Evolutionary conservation across 768 basidiomycete genomes (phyloP).

Genomic region (Sporobolomyces pararoseus): DNA sequence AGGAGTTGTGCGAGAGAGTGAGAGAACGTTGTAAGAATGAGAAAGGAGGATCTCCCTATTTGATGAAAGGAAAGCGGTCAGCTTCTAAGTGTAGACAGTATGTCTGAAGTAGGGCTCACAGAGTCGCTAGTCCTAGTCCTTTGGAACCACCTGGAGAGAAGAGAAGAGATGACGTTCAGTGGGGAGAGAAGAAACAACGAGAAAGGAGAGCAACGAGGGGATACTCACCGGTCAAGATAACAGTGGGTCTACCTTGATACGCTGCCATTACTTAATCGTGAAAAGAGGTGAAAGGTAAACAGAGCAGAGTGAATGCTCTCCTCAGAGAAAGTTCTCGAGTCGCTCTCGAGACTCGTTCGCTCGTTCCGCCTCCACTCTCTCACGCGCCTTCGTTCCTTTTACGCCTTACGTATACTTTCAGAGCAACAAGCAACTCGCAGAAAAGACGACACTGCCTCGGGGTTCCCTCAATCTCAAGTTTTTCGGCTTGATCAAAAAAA

Average conservation of each 20-base stretch:
- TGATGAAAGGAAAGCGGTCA: not conserved
- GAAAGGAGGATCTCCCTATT: constrained; percentile 34
- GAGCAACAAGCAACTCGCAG: no score
- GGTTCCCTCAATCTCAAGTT: no score
- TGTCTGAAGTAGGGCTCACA: constrained; percentile 48
- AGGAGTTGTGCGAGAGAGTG: constrained; percentile 67
- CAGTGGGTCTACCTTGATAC: constrained; percentile 2
- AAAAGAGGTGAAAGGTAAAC: not conserved
- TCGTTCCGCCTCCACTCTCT: no score
- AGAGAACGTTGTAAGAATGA: constrained; percentile 66
- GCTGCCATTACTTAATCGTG: not conserved
- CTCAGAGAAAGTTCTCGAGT: no score
- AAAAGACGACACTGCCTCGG: no score
- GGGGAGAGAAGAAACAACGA: not conserved
- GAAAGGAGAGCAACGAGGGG: not conserved
- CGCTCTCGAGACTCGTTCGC: no score
- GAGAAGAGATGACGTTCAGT: not conserved
- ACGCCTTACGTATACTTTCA: no score
- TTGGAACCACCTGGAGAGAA: constrained; percentile 69
- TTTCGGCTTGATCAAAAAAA: not conserved
- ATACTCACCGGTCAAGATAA: constrained; percentile 31
- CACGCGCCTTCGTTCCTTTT: no score
- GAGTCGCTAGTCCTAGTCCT: constrained; percentile 76
- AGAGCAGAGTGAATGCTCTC: not conserved
- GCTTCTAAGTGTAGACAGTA: not conserved